Base-by-base conservation (phyloP, 305 asterid genomes). In the Salvia sclarea region DNA sequence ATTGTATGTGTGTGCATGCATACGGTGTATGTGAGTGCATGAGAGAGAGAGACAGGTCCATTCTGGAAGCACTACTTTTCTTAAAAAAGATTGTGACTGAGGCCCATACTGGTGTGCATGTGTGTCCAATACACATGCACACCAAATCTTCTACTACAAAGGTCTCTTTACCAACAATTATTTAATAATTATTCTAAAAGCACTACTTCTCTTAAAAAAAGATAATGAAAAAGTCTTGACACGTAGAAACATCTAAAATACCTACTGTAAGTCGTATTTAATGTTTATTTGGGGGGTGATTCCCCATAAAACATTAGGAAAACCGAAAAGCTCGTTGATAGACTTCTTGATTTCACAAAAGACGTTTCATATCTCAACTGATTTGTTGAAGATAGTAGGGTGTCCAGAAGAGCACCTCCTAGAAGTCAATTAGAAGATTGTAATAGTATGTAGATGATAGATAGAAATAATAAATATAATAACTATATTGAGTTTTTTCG, bases 61-160 rank as follows among this genome's bases (percentile, higher is more conserved):
- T 48, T 50, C n/a, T n/a, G n/a, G n/a, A n/a, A n/a, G n/a, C n/a
- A n/a, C n/a, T n/a, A n/a, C n/a, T n/a, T n/a, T n/a, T n/a, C n/a
- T n/a, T n/a, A n/a, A n/a, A n/a, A n/a, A n/a, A n/a, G n/a, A n/a
- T n/a, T n/a, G n/a, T n/a, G n/a, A n/a, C n/a, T n/a, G n/a, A n/a
- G n/a, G n/a, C n/a, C n/a, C n/a, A n/a, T n/a, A n/a, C n/a, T n/a
- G n/a, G n/a, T n/a, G n/a, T n/a, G n/a, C n/a, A n/a, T n/a, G n/a
- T n/a, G n/a, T n/a, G n/a, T n/a, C 3, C 8, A 47, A 33, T 45
- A 44, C 43, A 54, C 49, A 63, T 40, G 57, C 31, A 43, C 47
- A 61, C 47, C 38, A 41, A 28, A 41, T 33, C 45, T 70, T 69
- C 33, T 60, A 25, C 52, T 22, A 50, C 71, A 50, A 24, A 38